Evolutionary conservation across 805 yeast species (phyloP).

Genomic region (Kodamaea nitidulidarum): DNA sequence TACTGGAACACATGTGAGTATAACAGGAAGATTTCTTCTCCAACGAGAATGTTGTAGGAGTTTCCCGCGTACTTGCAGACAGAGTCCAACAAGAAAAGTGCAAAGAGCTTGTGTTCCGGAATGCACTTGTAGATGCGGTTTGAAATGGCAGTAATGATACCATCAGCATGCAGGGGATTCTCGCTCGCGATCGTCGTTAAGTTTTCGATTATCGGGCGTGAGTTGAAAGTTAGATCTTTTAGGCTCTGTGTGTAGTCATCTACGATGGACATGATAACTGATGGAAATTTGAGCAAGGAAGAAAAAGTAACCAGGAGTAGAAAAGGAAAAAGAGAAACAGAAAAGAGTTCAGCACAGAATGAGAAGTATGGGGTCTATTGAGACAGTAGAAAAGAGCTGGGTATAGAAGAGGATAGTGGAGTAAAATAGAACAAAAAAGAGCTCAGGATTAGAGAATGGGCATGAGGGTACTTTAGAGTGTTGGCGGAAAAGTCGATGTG

Average conservation of each 20-base stretch:
- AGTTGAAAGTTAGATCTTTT: constrained; percentile 77
- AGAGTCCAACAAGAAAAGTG: constrained; percentile 83
- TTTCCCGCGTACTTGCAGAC: constrained; percentile 86
- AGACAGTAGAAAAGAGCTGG: too few relatives aligned
- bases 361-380: too few relatives aligned
- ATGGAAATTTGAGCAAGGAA: background rate
- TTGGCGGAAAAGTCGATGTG: too few relatives aligned
- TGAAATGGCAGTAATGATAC: constrained; percentile 72
- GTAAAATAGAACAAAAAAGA: too few relatives aligned
- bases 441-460: too few relatives aligned
- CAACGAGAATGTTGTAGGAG: constrained; percentile 80
- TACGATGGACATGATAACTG: constrained; percentile 7
- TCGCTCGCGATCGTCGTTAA: constrained; percentile 86
- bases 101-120: constrained; percentile 79
- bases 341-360: too few relatives aligned
- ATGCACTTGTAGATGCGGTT: constrained; percentile 69
- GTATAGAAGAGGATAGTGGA: too few relatives aligned
- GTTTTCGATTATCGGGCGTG: constrained; percentile 83
- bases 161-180: constrained; percentile 70
- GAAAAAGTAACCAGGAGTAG: background rate
- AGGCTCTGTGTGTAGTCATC: constrained; percentile 69
- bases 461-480: too few relatives aligned
- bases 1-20: constrained; percentile 76
- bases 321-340: background rate
- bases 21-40: constrained; percentile 61